Evolutionary conservation across 768 basidiomycete genomes (phyloP).

Genomic region (Suillus tomentosus): DNA sequence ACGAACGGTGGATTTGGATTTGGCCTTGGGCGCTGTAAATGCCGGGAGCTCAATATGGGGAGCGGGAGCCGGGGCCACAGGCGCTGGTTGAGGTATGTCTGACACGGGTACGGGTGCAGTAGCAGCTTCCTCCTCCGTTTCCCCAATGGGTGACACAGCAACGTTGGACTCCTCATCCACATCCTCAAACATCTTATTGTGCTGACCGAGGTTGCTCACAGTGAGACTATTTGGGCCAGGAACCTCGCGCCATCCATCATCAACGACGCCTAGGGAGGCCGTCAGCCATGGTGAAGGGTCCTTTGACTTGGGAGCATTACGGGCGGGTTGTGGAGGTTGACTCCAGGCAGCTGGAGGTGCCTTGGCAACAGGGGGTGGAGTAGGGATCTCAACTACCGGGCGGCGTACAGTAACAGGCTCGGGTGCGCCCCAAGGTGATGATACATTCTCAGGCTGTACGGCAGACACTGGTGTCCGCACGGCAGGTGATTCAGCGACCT

Average conservation of each 20-base stretch:
- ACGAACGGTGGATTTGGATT: constrained; percentile 29
- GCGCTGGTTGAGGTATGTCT: constrained; percentile 12
- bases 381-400: constrained; percentile 18
- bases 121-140: constrained; percentile 18
- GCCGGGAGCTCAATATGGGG: constrained; percentile 20
- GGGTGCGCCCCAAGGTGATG: constrained; percentile 26
- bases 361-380: constrained; percentile 19
- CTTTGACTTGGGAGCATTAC: constrained; percentile 22
- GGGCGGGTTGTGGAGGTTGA: constrained; percentile 22
- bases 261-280: constrained; percentile 46
- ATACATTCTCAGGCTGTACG: constrained; percentile 21
- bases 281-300: constrained; percentile 61
- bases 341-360: constrained; percentile 40
- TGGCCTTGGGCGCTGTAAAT: constrained; percentile 26
- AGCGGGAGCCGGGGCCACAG: constrained; percentile 17
- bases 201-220: constrained; percentile 58
- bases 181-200: constrained; percentile 51
- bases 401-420: constrained; percentile 14
- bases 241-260: constrained; percentile 49
- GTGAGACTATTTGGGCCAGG: constrained; percentile 54
- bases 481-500: constrained; percentile 19
- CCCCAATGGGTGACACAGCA: constrained; percentile 18
- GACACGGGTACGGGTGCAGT: constrained; percentile 17
- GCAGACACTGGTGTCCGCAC: constrained; percentile 26
- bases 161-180: constrained; percentile 23